Conservation (phyloP, 2,329 filamentous ascomycete genomes). For the Gnomoniopsis smithogilvyi region DNA sequence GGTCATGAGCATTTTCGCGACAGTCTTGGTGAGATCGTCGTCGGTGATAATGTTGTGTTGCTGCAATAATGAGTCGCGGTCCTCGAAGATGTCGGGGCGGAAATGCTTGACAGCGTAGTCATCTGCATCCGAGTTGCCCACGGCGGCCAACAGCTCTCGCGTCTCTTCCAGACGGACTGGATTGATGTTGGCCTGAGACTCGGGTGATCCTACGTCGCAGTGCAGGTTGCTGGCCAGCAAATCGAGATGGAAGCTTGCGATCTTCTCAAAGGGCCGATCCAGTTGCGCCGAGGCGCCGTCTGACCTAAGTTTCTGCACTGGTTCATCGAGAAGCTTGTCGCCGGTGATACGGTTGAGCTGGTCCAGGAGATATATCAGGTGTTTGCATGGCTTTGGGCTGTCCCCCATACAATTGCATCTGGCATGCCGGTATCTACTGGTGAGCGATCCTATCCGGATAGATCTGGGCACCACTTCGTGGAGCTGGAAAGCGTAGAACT, state of each 20-base stretch:
- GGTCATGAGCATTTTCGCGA: conserved; percentile 51
- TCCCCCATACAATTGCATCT: conserved; percentile 43
- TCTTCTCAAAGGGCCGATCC: conserved; percentile 44
- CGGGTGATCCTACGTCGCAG: conserved; percentile 38
- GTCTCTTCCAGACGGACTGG: conserved; percentile 43
- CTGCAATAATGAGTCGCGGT: conserved; percentile 21
- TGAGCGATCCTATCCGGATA: conserved; percentile 43
- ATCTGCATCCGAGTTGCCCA: conserved; percentile 31
- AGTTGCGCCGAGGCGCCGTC: conserved; percentile 44
- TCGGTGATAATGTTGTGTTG: conserved; percentile 35
- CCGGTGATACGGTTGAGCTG: conserved; percentile 47
- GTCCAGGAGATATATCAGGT: conserved; percentile 54
- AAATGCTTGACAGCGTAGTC: conserved; percentile 38
- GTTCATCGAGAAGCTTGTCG: conserved; percentile 23
- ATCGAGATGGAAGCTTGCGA: conserved; percentile 49
- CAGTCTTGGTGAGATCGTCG: conserved; percentile 46
- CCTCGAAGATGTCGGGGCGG: conserved; percentile 43
- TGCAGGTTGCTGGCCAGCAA: conserved; percentile 51
- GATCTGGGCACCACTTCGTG: conserved; percentile 51
- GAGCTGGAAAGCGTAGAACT: conserved; percentile 54
- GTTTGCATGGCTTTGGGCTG: conserved; percentile 40
- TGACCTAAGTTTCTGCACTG: conserved; percentile 30
- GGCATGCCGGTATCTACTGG: conserved; percentile 37
- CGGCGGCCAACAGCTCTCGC: conserved; percentile 47
- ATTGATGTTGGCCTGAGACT: conserved; percentile 25